Conservation (phyloP, 225 moss, liverwort and hornwort species). For the Polytrichum commune region DNA sequence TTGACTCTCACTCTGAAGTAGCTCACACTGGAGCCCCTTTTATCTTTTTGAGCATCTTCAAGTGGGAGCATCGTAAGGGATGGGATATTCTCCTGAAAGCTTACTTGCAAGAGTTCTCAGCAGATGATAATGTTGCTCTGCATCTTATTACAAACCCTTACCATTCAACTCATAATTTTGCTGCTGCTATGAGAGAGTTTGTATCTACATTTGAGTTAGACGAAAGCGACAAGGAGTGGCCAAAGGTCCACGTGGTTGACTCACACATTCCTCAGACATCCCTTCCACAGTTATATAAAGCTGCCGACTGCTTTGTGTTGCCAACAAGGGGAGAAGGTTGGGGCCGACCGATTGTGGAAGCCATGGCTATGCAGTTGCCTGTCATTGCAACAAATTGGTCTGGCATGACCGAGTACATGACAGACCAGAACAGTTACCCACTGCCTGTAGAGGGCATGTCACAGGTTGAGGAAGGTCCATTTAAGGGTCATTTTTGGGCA, state of each 20-base stretch:
- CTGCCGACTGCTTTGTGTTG: constrained; percentile 40
- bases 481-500: constrained; percentile 45
- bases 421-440: constrained; percentile 30
- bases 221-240: constrained; percentile 30
- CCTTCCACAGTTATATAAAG: constrained; percentile 37
- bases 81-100: constrained; percentile 51
- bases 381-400: constrained; percentile 45
- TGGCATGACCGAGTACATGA: constrained; percentile 46
- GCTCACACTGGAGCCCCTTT: constrained; percentile 8
- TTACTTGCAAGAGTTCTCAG: constrained; percentile 46
- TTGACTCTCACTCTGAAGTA: constrained; percentile 11
- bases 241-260: constrained; percentile 30
- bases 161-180: constrained; percentile 24
- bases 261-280: constrained; percentile 31
- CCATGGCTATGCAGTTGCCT: constrained; percentile 54
- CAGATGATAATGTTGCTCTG: constrained; percentile 36
- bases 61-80: constrained; percentile 41
- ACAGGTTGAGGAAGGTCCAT: constrained; percentile 22
- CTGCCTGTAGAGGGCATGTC: constrained; percentile 24
- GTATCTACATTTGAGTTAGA: constrained; percentile 12
- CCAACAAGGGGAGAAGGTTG: constrained; percentile 40
- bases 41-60: constrained; percentile 52
- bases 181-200: constrained; percentile 23
- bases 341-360: constrained; percentile 36
- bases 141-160: constrained; percentile 38